Evolutionary conservation across 2,329 filamentous ascomycete genomes (phyloP), one percentile per base, ranked within the genome.

Genomic region (Monosporascus sp.): DNA sequence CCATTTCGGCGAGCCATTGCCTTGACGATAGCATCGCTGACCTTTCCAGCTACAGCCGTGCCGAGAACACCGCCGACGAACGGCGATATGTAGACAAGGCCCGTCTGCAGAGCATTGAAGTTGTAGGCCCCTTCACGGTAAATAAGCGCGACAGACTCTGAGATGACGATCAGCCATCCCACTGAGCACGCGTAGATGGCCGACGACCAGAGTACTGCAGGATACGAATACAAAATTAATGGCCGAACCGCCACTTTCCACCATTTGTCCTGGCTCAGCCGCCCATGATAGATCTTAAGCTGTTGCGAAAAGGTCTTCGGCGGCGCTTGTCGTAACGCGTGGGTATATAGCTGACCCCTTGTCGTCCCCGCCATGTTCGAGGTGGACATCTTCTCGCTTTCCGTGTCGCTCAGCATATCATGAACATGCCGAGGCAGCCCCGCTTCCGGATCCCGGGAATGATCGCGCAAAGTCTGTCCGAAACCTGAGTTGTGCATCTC

Each of bases 91-190:
- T 97, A 97, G 1, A 97, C 82, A 0, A 97, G 77, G 7, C 93
- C 93, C 0, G 89, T 88, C 57, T 90, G 86, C 0, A 97, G 74
- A 0, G 90, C 80, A 24, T 80, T 85, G 68, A 97, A 97, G 60
- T 92, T 82, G 74, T 97, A 97, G 0, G 77, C 78, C 0, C 77
- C 74, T 52, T 84, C 77, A 38, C 88, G 83, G 69, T 90, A 97
- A 56, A 97, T 88, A 54, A 87, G 78, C 0, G 90, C 82, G 3
- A 97, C 84, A 0, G 88, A 88, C 70, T 97, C 92, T 1, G 91
- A 96, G 2, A 97, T 81, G 44, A 97, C 91, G 60, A 97, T 97
- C 27, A 97, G 79, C 94, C 93, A 97, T 38, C 93, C 93, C 7
- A 97, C 82, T 0, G 91, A 94, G 62, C 94, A 86, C 0, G 91